Percentiles rank a stretch among this genome's conserved stretches.
Conservation (phyloP, 495 filamentous ascomycete genomes). For the Penicillium silybi region DNA sequence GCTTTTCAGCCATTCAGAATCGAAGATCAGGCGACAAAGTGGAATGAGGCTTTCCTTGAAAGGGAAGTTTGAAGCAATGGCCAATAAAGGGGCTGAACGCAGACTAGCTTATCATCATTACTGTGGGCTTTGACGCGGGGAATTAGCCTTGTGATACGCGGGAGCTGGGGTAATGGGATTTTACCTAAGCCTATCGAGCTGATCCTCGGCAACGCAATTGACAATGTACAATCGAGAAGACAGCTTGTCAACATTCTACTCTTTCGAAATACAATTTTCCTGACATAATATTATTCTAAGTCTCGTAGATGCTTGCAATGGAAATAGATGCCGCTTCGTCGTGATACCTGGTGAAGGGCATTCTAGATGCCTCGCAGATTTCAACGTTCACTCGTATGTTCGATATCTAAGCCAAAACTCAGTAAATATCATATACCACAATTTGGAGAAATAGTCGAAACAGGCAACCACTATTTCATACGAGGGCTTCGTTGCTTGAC, state of each 20-base stretch:
- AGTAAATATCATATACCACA: neutral
- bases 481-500: neutral
- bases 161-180: constrained; percentile 5
- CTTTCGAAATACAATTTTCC: no score
- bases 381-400: neutral
- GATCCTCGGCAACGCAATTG: neutral
- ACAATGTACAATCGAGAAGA: neutral
- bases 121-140: neutral
- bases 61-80: constrained; percentile 22
- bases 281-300: neutral
- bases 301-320: neutral
- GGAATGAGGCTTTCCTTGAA: constrained; percentile 7
- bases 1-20: constrained; percentile 14
- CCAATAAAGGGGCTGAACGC: constrained; percentile 4
- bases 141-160: constrained; percentile 1
- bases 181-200: constrained; percentile 2
- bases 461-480: neutral
- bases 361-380: neutral
- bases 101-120: constrained; percentile 10
- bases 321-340: neutral
- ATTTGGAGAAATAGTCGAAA: neutral
- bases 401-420: neutral
- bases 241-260: no score
- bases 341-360: neutral
- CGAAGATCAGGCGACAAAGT: neutral